phyloP scores from a whole-genome alignment of 163 green algal species.

The Picocystis sp. region DNA sequence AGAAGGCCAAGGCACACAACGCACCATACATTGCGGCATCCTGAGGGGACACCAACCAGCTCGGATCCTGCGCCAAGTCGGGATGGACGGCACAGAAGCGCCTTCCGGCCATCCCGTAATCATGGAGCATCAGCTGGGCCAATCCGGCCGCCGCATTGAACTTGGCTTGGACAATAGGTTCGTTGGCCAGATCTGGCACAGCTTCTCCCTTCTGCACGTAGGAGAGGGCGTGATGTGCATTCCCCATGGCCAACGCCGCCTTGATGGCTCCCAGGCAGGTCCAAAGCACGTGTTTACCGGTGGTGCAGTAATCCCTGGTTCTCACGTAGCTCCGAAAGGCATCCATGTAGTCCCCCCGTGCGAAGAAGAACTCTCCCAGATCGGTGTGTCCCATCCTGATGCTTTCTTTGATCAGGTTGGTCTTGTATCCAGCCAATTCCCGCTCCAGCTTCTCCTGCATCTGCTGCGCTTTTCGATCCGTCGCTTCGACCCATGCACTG shows the following conservation, averaged over 20 bases:
- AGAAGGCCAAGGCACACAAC: constrained; percentile 68
- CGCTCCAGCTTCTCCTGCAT: constrained; percentile 23
- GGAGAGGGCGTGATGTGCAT: constrained; percentile 66
- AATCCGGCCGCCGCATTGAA: constrained; percentile 48
- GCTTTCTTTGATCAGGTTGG: constrained; percentile 66
- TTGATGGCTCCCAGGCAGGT: constrained; percentile 76
- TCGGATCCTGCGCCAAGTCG: constrained; percentile 45
- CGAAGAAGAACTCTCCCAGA: constrained; percentile 67
- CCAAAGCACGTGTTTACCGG: constrained; percentile 56
- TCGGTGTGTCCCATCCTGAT: constrained; percentile 76
- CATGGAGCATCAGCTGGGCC: constrained; percentile 34
- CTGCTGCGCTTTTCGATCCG: constrained; percentile 11
- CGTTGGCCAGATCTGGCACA: constrained; percentile 27
- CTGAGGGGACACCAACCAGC: constrained; percentile 35
- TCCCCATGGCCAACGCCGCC: constrained; percentile 54
- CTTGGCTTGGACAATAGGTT: constrained; percentile 41
- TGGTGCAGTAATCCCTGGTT: constrained; percentile 81
- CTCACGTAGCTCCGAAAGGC: constrained; percentile 77
- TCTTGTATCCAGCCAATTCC: constrained; percentile 35
- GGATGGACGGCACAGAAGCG: constrained; percentile 34
- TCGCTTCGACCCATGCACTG: constrained; percentile 14
- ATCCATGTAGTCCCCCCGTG: constrained; percentile 53
- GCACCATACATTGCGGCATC: constrained; percentile 72
- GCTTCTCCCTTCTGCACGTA: constrained; percentile 70
- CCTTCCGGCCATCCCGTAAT: constrained; percentile 58